phyloP scores from a whole-genome alignment of 306 rosid genomes.

The Trifolium dubium region DNA sequence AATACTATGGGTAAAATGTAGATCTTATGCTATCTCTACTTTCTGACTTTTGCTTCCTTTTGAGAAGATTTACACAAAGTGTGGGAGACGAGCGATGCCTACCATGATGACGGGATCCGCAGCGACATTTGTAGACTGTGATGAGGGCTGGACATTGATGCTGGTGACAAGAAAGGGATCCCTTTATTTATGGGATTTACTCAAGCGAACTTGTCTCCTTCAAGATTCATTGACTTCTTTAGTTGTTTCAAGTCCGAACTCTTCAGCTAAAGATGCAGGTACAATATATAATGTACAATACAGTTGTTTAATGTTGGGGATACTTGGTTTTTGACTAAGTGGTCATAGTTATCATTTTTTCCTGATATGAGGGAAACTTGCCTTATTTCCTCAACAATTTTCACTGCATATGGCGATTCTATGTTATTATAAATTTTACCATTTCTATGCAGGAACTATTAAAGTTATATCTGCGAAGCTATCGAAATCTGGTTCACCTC shows the following conservation, averaged over 20 bases:
- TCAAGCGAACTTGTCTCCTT: constrained; percentile 73
- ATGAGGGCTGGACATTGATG: constrained; percentile 86
- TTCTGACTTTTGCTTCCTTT: constrained; percentile 37
- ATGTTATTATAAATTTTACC: constrained; percentile 25
- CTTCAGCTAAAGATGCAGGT: constrained; percentile 79
- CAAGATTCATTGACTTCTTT: constrained; percentile 83
- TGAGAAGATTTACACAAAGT: constrained; percentile 81
- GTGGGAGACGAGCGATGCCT: constrained; percentile 96
- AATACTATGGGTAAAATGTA: constrained; percentile 5
- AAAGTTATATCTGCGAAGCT: constrained; percentile 85
- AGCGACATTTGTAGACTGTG: constrained; percentile 90
- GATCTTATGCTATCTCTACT: constrained; percentile 26
- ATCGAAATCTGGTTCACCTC: constrained; percentile 78
- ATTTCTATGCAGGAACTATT: constrained; percentile 58
- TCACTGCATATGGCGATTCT: constrained; percentile 2
- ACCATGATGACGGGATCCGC: constrained; percentile 93
- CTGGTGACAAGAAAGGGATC: constrained; percentile 90
- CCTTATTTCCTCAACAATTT: not conserved
- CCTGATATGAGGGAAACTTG: not conserved
- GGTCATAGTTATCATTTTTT: constrained; percentile 10
- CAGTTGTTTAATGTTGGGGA: constrained; percentile 23
- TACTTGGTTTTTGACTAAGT: constrained; percentile 11
- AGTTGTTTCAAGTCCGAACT: constrained; percentile 59
- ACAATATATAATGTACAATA: constrained; percentile 24
- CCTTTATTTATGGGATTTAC: constrained; percentile 84